Evolutionary conservation across 2,329 filamentous ascomycete genomes (phyloP), one percentile per base, ranked within the genome.

Genomic region (Anthostomella pinea): DNA sequence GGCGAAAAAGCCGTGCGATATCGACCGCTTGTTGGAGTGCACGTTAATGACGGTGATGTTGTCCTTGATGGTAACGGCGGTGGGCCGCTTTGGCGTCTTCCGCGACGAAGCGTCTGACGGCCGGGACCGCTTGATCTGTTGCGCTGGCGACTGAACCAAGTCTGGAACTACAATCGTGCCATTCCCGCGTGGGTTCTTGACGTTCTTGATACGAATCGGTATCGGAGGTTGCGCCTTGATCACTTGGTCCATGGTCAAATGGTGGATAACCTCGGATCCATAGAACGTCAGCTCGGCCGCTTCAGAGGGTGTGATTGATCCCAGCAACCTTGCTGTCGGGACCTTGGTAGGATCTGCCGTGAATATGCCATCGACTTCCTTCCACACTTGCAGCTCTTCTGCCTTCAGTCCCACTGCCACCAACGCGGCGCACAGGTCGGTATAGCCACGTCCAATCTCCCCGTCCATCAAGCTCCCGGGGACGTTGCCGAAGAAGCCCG

Each of bases 1-100:
- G 32, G 90, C 91, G 56, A 98, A 85, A 67, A 98, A 98, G 27
- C 90, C 91, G 62, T 97, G 93, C 0, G 91, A 94, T 46, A 95
- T 85, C 7, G 91, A 94, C 47, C 91, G 83, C 70, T 95, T 95
- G 70, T 98, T 97, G 35, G 87, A 95, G 72, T 97, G 91, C 29
- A 98, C 88, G 66, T 98, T 98, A 57, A 98, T 87, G 49, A 98
- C 89, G 30, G 91, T 84, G 59, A 98, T 97, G 59, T 89, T 85
- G 65, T 93, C 87, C 70, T 98, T 98, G 69, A 96, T 95, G 9
- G 93, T 98, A 13, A 98, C 91, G 6, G 93, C 87, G 2, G 87
- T 93, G 16, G 87, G 87, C 25, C 85, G 73, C 65, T 85, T 88
- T 10, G 83, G 83, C 38, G 77, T 78, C 54, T 73, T 75, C 8